A percentile compares a stretch with the other conserved stretches of the same genome.
phyloP scores from a whole-genome alignment of 257 asterid genomes.

The Nicotiana attenuata region DNA sequence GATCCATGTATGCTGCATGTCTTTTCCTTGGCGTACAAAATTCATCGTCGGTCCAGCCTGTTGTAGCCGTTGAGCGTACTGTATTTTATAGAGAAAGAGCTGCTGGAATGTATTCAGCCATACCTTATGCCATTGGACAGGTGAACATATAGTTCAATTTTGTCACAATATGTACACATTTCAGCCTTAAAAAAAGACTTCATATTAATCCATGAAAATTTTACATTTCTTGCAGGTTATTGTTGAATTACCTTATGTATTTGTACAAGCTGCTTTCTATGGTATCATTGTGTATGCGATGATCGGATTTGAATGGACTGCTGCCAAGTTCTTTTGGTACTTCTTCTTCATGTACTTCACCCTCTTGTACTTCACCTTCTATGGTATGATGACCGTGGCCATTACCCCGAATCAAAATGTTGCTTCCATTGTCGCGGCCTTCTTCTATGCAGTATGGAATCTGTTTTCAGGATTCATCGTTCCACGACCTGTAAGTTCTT shows the following conservation, averaged over 20 bases:
- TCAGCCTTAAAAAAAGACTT: neutral
- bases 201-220: neutral
- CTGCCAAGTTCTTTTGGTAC: slow-evolving; percentile 38
- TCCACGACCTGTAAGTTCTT: slow-evolving; percentile 41
- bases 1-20: slow-evolving; percentile 16
- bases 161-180: neutral
- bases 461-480: slow-evolving; percentile 45
- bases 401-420: slow-evolving; percentile 42
- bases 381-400: slow-evolving; percentile 51
- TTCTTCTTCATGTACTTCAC: slow-evolving; percentile 34
- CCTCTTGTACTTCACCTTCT: slow-evolving; percentile 41
- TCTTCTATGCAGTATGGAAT: slow-evolving; percentile 34
- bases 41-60: slow-evolving; percentile 30
- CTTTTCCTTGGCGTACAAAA: slow-evolving; percentile 17
- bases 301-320: slow-evolving; percentile 46
- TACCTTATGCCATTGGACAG: slow-evolving; percentile 54
- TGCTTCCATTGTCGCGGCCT: slow-evolving; percentile 23
- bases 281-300: slow-evolving; percentile 36
- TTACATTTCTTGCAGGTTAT: slow-evolving; percentile 21
- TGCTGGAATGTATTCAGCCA: slow-evolving; percentile 54
- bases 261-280: slow-evolving; percentile 32
- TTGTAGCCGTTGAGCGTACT: slow-evolving; percentile 39
- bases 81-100: slow-evolving; percentile 54
- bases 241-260: slow-evolving; percentile 43
- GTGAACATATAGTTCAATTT: slow-evolving; percentile 34